These are phyloP conservation scores for Bonnemaisonia californica DNA, from an alignment of 31 red algal species.

Conservation along the genomic window DNA sequence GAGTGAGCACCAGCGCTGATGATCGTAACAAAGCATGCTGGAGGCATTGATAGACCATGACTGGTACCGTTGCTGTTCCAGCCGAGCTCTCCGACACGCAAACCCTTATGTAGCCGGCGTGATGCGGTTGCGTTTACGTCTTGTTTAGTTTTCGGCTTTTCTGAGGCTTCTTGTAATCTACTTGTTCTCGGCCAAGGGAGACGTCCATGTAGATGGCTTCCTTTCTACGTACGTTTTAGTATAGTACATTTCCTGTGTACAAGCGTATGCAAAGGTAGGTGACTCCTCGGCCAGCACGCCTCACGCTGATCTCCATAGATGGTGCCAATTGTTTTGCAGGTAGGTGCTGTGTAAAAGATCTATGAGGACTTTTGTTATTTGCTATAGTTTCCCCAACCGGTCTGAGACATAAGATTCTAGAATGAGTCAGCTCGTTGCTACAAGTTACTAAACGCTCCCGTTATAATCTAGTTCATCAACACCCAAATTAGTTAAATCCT, in stretches of 20 bases:
- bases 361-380: background rate
- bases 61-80: no score
- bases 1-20: no score
- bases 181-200: background rate
- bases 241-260: background rate
- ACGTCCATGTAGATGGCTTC: background rate
- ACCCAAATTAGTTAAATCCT: no score
- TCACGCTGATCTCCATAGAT: background rate
- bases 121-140: background rate
- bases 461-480: no score
- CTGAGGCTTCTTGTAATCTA: background rate
- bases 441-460: no score
- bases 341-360: constrained; percentile 1
- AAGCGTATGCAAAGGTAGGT: background rate
- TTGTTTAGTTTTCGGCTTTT: background rate
- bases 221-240: background rate
- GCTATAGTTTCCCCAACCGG: background rate
- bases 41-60: no score
- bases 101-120: background rate
- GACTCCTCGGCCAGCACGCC: background rate
- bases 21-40: no score
- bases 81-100: no score
- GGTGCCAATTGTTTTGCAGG: background rate
- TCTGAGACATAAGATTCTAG: no score
- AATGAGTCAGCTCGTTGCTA: no score